These are phyloP conservation scores for Malassezia cuniculi DNA, from an alignment of 1,284 basidiomycete species.

Conservation along the genomic window DNA sequence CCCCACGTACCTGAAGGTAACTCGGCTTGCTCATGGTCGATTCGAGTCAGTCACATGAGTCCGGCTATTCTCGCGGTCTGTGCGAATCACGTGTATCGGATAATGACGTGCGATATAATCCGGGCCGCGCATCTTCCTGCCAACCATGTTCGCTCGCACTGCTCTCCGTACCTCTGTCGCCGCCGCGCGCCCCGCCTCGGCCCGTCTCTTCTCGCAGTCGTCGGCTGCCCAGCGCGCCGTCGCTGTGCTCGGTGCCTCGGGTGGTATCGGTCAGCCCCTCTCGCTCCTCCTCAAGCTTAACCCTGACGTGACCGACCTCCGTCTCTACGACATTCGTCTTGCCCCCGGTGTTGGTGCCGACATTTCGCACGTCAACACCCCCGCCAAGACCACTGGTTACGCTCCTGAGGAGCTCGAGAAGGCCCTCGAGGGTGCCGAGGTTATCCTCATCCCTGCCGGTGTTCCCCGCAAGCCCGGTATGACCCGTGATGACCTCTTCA, in stretches of 20 bases:
- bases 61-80: background rate
- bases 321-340: conserved; percentile 42
- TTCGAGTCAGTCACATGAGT: background rate
- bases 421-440: conserved; percentile 69
- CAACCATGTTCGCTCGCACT: conserved; percentile 28
- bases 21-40: background rate
- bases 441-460: conserved; percentile 94
- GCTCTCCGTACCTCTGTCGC: conserved; percentile 22
- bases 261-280: conserved; percentile 72
- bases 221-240: conserved; percentile 63
- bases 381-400: conserved; percentile 70
- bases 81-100: conserved; percentile 8
- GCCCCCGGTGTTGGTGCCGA: conserved; percentile 48
- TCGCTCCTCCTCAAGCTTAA: conserved; percentile 77
- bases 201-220: conserved; percentile 66
- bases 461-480: conserved; percentile 51
- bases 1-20: conserved; percentile 1
- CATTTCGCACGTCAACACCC: conserved; percentile 68
- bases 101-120: too few species aligned
- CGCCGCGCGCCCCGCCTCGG: conserved; percentile 17
- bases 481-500: conserved; percentile 99
- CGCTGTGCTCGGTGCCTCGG: conserved; percentile 68
- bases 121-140: background rate
- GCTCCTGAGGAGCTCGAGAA: conserved; percentile 61
- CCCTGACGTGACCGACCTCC: conserved; percentile 61